Percentiles rank a stretch among this genome's conserved stretches.
These are phyloP conservation scores for Glebionis coronaria DNA, from an alignment of 129 eudicot genomes.

Conservation along the genomic window DNA sequence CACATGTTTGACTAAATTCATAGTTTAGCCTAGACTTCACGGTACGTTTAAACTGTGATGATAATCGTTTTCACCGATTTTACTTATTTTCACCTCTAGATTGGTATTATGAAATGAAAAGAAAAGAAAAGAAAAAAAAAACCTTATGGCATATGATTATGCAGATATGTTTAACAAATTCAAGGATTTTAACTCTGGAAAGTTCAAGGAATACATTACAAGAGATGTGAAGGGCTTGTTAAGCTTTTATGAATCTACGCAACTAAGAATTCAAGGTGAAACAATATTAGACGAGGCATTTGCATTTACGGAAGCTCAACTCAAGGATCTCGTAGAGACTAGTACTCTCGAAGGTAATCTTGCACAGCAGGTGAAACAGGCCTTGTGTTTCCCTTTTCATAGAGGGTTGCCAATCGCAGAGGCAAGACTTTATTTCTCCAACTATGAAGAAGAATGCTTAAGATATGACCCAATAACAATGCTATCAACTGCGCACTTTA, in stretches of 20 bases:
- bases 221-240: background rate
- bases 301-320: background rate
- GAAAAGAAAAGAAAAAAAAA: too few relatives aligned
- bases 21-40: too few relatives aligned
- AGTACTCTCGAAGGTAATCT: background rate
- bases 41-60: too few relatives aligned
- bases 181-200: background rate
- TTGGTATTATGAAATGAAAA: too few relatives aligned
- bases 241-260: background rate
- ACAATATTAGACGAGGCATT: background rate
- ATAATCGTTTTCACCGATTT: too few relatives aligned
- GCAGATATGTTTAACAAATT: background rate
- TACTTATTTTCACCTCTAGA: too few relatives aligned
- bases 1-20: too few relatives aligned
- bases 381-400: background rate
- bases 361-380: background rate
- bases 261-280: background rate
- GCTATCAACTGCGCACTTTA: background rate
- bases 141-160: too few relatives aligned
- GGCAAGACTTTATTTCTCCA: background rate
- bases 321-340: background rate
- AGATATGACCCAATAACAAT: background rate
- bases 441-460: background rate
- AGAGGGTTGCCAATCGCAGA: background rate
- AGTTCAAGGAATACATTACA: slow-evolving; percentile 2